A percentile compares a stretch with the other conserved stretches of the same genome.
Evolutionary conservation across 2,329 filamentous ascomycete genomes (phyloP).

Genomic region (Aspergillus transmontanensis): DNA sequence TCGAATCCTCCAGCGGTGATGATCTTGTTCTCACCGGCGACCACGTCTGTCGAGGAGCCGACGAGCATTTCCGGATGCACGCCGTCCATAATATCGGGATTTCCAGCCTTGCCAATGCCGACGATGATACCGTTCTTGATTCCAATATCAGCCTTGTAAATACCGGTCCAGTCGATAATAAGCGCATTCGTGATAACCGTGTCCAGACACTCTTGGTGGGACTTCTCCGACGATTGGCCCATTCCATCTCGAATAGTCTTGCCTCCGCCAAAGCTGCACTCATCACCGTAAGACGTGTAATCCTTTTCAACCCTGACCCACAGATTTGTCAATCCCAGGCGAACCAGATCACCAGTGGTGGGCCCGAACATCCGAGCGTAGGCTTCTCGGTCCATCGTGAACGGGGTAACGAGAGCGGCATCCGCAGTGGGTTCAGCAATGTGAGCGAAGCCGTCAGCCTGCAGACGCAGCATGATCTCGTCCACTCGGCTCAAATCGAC

Average conservation of each 20-base stretch:
- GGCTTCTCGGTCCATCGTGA: constrained; percentile 72
- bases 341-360: constrained; percentile 82
- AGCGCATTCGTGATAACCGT: constrained; percentile 87
- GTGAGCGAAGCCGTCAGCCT: constrained; percentile 77
- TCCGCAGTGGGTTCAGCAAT: constrained; percentile 65
- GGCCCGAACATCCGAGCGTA: constrained; percentile 92
- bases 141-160: constrained; percentile 96
- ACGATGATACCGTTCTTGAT: constrained; percentile 85
- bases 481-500: constrained; percentile 67
- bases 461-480: constrained; percentile 68
- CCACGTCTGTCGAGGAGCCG: constrained; percentile 86
- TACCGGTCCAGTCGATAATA: constrained; percentile 87
- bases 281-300: constrained; percentile 81
- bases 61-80: constrained; percentile 78
- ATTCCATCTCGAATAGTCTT: constrained; percentile 94
- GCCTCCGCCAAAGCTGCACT: constrained; percentile 92
- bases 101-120: constrained; percentile 91
- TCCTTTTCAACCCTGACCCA: constrained; percentile 92
- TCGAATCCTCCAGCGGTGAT: constrained; percentile 89
- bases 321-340: constrained; percentile 79
- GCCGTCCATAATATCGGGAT: constrained; percentile 95
- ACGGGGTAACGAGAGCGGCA: constrained; percentile 59
- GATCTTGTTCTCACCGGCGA: constrained; percentile 88
- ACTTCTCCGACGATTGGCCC: constrained; percentile 82
- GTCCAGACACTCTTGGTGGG: constrained; percentile 74